Evolutionary conservation across 345 rosid species (phyloP), one percentile per base, ranked within the genome.

Genomic region (Eucalyptus regnans): DNA sequence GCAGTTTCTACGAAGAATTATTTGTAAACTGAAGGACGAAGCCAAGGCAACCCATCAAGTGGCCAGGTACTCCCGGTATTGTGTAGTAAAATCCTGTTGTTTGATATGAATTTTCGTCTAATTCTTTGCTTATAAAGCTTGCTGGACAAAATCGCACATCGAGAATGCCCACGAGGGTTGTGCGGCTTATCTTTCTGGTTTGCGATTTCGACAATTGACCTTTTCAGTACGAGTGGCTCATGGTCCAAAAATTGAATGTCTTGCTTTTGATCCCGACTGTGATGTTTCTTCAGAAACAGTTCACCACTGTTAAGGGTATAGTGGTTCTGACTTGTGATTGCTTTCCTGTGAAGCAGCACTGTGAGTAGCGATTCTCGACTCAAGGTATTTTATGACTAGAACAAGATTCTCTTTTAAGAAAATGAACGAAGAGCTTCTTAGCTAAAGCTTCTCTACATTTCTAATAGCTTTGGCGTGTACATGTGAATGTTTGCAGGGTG

Each of bases 1-100:
- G 49, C 91, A 93, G 95, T 89, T 88, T 62, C 89, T 94, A 15
- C 86, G 86, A 52, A 91, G 86, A 80, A 89, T 92, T 91, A 88
- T 94, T 27, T 80, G 90, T 9, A 91, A 90, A 71, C n/a, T 90
- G 33, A 90, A 87, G 85, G 87, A 87, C 84, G 93, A 92, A 88
- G 88, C 88, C 48, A 86, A 87, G 48, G 84, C 48, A 76, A 41
- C 48, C 84, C 16, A 41, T 76, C 48, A 76, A 37, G 84, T 41
- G 2, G 48, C 84, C 84, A 76, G 48, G 84, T 76, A 20, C 46
- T 76, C 83, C 43, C 14, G 14, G 83, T 37, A 76, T 37, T 76
- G 48, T 37, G 22, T 20, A 37, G 84, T 76, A 76, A 76, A 37
- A 76, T 76, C 83, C 29, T 76, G 29, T 76, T 76, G 83, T 25